phyloP scores from a whole-genome alignment of 1,139 yeast genomes.

The Sugiyamaella castrensis region DNA sequence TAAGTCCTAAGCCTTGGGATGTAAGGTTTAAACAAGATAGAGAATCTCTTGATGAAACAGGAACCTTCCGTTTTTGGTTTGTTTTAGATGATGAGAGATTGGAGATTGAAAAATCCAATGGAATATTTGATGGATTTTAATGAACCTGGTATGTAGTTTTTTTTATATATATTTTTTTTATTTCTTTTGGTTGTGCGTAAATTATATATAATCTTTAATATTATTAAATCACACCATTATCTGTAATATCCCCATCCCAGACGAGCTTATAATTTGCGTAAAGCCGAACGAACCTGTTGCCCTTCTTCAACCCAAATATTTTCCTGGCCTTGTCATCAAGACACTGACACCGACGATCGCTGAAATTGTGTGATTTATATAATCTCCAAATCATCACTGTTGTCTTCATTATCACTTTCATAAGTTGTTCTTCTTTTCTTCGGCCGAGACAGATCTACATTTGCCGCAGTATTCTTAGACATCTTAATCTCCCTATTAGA shows the following conservation, averaged over 20 bases:
- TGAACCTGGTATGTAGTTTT: not conserved
- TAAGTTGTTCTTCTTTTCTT: conserved; percentile 5
- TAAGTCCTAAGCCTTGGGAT: conserved; percentile 60
- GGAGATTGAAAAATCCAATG: conserved; percentile 23
- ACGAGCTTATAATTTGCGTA: not conserved
- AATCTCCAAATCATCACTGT: conserved; percentile 42
- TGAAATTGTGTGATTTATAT: not conserved
- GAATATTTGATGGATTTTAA: conserved; percentile 20
- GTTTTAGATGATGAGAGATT: conserved; percentile 38
- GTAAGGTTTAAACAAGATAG: conserved; percentile 31
- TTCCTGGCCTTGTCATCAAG: too few species aligned
- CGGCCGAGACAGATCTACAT: conserved; percentile 17
- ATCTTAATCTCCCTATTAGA: conserved; percentile 4
- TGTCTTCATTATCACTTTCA: conserved; percentile 14
- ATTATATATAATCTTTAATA: too few species aligned
- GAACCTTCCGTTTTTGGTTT: conserved; percentile 37
- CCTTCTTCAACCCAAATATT: too few species aligned
- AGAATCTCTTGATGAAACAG: conserved; percentile 32
- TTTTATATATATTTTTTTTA: conserved; percentile 4
- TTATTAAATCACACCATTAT: not conserved
- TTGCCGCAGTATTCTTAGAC: conserved; percentile 12
- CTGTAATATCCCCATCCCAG: not conserved
- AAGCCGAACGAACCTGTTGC: too few species aligned
- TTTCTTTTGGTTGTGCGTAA: not conserved
- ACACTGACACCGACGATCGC: too few species aligned